Base-by-base conservation (phyloP, 192 early-diverging fungal genomes). In the Coemansia sp. region DNA sequence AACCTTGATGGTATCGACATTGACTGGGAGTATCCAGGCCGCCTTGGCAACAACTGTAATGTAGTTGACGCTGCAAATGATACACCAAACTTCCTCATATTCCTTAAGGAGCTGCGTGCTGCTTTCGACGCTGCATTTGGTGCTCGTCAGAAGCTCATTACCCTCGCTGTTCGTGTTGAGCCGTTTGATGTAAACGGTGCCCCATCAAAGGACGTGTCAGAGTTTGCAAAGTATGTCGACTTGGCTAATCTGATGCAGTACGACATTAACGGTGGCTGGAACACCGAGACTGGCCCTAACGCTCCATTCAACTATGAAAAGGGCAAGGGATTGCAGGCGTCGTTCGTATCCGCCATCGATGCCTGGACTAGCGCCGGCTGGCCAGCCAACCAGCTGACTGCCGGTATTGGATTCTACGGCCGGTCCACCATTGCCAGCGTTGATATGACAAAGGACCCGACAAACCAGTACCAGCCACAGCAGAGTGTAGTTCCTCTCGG, bases 161-260 rank as follows among this genome's bases (percentile, higher is more conserved):
- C 84, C 2, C 52, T 87, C 40, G 87, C 89, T 2, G 79, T 79
- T 15, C 72, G 83, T 19, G 73, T 82, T 24, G 64, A 80, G 28
- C 79, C 85, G 1, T 85, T 86, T 48, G 79, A 82, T 11, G 60
- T 57, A n/a, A 55, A 60, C 25, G 53, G 60, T 14, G 77, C 73
- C 3, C 58, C 66, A 14, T 45, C 79, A 15, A 53, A 49, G 1
- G 76, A 85, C 19, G 73, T 85, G 2, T 67, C 73, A 13, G 83
- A 57, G 11, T 87, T 81, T 73, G 81, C 79, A 34, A 73, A 79
- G 37, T 67, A 78, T 9, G 74, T 91, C 7, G 78, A 83, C 55
- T 80, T 77, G 19, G 79, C 87, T 43, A 83, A 87, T 29, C 44
- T 92, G 20, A 87, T 89, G 85, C 77, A 77, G 13, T 87, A 88